Conservation (phyloP, 75 land plant genomes). For the Adiantum capillusveneris region DNA sequence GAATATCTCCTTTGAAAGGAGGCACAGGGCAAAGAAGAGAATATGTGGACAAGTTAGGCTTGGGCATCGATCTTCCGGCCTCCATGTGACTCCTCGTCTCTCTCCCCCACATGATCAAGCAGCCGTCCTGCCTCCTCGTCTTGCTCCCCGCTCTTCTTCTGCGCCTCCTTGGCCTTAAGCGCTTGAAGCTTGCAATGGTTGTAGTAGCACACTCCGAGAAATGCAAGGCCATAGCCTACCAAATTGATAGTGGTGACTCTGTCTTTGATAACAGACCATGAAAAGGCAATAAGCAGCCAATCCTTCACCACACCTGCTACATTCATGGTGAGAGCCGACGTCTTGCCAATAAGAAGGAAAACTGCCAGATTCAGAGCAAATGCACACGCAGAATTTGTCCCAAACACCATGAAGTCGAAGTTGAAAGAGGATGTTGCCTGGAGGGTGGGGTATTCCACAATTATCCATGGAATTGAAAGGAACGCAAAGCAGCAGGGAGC, state of each 20-base stretch:
- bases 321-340: conserved; percentile 93
- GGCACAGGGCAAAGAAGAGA: too few relatives aligned
- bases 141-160: conserved; percentile 43
- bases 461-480: conserved; percentile 72
- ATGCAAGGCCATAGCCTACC: conserved; percentile 79
- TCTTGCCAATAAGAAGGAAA: conserved; percentile 87
- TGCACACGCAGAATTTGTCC: conserved; percentile 76
- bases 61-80: conserved; percentile 26
- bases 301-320: conserved; percentile 98
- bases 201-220: conserved; percentile 85
- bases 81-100: conserved; percentile 28
- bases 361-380: conserved; percentile 90
- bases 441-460: conserved; percentile 72
- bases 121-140: conserved; percentile 62
- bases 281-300: conserved; percentile 92
- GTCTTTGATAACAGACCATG: conserved; percentile 89
- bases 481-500: conserved; percentile 85
- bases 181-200: conserved; percentile 82
- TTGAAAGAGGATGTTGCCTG: conserved; percentile 43
- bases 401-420: conserved; percentile 57
- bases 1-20: too few relatives aligned
- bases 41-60: conserved; percentile 24
- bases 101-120: conserved; percentile 35
- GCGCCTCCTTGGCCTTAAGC: conserved; percentile 67
- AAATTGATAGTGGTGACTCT: conserved; percentile 71